These are phyloP conservation scores for Botryotinia calthae DNA, from an alignment of 2,329 filamentous ascomycete species.

Conservation along the genomic window DNA sequence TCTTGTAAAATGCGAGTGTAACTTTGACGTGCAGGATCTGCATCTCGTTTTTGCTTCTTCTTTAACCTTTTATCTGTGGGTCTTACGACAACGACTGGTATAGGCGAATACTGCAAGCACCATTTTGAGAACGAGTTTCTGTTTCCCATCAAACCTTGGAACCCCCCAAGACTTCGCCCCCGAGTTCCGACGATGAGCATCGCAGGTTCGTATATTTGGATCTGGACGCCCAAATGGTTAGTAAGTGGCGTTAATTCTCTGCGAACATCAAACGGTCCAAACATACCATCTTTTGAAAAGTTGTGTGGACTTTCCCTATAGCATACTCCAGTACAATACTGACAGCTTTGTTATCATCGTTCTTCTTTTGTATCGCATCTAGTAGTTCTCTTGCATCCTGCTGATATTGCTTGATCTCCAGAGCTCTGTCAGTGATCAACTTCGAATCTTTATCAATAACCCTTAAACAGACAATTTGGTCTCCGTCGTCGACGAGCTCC, in stretches of 20 bases:
- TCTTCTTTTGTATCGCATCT: slow-evolving; percentile 65
- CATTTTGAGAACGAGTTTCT: slow-evolving; percentile 66
- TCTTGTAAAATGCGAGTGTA: slow-evolving; percentile 66
- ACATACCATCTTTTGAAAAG: slow-evolving; percentile 70
- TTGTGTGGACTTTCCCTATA: slow-evolving; percentile 68
- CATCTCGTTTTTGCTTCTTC: slow-evolving; percentile 66
- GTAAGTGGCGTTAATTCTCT: slow-evolving; percentile 3
- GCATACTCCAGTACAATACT: slow-evolving; percentile 70
- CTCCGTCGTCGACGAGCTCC: slow-evolving; percentile 73
- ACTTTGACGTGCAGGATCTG: slow-evolving; percentile 59
- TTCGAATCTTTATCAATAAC: slow-evolving; percentile 70
- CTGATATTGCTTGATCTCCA: slow-evolving; percentile 61
- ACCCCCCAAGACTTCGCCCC: slow-evolving; percentile 65
- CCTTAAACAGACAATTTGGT: slow-evolving; percentile 70
- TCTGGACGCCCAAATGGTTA: slow-evolving; percentile 45
- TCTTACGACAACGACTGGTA: slow-evolving; percentile 71
- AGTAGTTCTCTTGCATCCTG: slow-evolving; percentile 63
- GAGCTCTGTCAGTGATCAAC: slow-evolving; percentile 57
- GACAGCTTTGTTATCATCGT: slow-evolving; percentile 68
- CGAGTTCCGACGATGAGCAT: slow-evolving; percentile 70
- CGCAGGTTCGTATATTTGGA: slow-evolving; percentile 70
- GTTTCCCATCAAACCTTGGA: slow-evolving; percentile 66
- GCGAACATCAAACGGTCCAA: not conserved
- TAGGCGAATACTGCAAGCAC: slow-evolving; percentile 70
- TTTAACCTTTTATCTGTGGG: slow-evolving; percentile 68